Evolutionary conservation across 352 stramenopile genomes (phyloP).

Genomic region (Globisporangium spinosum): DNA sequence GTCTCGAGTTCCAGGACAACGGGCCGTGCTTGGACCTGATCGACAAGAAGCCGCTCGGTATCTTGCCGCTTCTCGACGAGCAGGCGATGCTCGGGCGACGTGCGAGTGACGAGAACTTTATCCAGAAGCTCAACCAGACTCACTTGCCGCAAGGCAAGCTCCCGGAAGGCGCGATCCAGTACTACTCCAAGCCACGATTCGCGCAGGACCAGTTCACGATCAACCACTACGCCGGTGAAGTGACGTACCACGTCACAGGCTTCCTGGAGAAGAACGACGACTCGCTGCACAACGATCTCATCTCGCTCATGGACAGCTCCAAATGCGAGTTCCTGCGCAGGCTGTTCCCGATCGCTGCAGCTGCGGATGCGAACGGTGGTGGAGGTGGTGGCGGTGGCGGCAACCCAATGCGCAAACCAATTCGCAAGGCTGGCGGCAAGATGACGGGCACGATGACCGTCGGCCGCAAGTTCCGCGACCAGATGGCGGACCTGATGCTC

Average conservation of each 20-base stretch:
- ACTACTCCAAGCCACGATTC: slow-evolving; percentile 85
- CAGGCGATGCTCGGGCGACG: slow-evolving; percentile 91
- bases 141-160: slow-evolving; percentile 79
- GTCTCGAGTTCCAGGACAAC: slow-evolving; percentile 92
- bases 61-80: slow-evolving; percentile 94
- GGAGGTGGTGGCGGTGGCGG: slow-evolving; percentile 19
- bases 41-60: slow-evolving; percentile 90
- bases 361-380: slow-evolving; percentile 24
- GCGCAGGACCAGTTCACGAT: slow-evolving; percentile 95
- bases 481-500: slow-evolving; percentile 86
- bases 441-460: slow-evolving; percentile 90
- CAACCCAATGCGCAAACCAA: slow-evolving; percentile 60
- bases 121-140: slow-evolving; percentile 90
- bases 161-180: slow-evolving; percentile 69
- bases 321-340: slow-evolving; percentile 75
- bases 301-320: slow-evolving; percentile 86
- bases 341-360: slow-evolving; percentile 59
- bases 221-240: slow-evolving; percentile 95
- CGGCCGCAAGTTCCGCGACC: slow-evolving; percentile 87
- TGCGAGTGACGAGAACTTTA: slow-evolving; percentile 90
- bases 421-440: slow-evolving; percentile 77
- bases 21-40: slow-evolving; percentile 91
- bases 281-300: slow-evolving; percentile 90
- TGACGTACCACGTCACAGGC: slow-evolving; percentile 94
- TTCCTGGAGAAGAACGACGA: slow-evolving; percentile 99